Evolutionary conservation across 108 stramenopile species (phyloP).

Genomic region (Discostella stelligeroides): DNA sequence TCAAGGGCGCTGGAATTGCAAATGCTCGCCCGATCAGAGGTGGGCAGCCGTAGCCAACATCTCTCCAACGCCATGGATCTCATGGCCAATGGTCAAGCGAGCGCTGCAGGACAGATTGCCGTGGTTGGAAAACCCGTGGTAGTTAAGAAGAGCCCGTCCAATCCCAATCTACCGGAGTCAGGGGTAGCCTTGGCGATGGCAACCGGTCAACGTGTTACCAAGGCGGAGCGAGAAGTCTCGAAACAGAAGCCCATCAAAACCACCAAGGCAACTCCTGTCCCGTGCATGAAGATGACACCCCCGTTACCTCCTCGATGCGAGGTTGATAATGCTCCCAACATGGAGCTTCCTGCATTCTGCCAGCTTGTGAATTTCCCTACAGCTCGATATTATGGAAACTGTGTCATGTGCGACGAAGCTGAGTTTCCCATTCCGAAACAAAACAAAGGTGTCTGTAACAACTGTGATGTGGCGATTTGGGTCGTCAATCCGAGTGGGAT

Average conservation of each 20-base stretch:
- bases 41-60: constrained; percentile 33
- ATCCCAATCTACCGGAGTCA: no score
- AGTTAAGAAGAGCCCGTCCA: constrained; percentile 13
- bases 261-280: constrained; percentile 16
- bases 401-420: constrained; percentile 51
- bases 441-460: constrained; percentile 51
- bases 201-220: constrained; percentile 12
- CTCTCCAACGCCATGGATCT: constrained; percentile 37
- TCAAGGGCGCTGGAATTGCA: constrained; percentile 33
- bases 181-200: no score
- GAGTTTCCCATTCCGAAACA: constrained; percentile 44
- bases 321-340: constrained; percentile 17
- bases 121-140: neutral
- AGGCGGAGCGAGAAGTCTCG: constrained; percentile 29
- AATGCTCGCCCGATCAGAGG: constrained; percentile 32
- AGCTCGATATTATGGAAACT: constrained; percentile 36
- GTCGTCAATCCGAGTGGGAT: constrained; percentile 33
- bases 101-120: neutral
- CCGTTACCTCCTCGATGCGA: constrained; percentile 40
- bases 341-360: constrained; percentile 32
- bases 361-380: constrained; percentile 48
- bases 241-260: constrained; percentile 36
- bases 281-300: constrained; percentile 42
- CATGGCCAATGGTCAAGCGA: constrained; percentile 10
- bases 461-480: constrained; percentile 47